Conservation (phyloP, 441 rosid species). For the Populus hybrid region DNA sequence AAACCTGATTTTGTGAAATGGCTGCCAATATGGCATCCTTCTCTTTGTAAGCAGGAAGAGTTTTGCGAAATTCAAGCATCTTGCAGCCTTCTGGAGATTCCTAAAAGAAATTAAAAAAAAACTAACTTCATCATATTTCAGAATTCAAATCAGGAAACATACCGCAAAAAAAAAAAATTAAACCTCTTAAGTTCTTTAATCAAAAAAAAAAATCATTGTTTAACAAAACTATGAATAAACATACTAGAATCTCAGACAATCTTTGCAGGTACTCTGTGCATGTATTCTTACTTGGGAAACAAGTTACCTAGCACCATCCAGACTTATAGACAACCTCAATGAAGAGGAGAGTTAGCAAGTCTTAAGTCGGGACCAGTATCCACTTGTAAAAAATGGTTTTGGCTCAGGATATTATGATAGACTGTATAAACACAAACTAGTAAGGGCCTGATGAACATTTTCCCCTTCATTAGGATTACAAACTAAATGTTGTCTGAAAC, state of each 20-base stretch:
- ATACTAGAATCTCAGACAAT: not conserved
- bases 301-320: not conserved
- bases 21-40: conserved; percentile 59
- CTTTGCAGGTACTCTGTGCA: not conserved
- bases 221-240: not conserved
- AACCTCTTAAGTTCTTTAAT: not conserved
- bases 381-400: not conserved
- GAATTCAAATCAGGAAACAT: not conserved
- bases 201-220: not conserved
- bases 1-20: conserved; percentile 74
- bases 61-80: conserved; percentile 63
- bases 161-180: not conserved
- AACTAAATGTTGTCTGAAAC: not conserved
- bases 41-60: conserved; percentile 79
- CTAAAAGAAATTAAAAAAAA: conserved; percentile 34
- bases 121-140: conserved; percentile 3
- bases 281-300: not conserved
- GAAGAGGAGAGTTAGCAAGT: not conserved
- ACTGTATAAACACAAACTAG: not conserved
- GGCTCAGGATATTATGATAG: not conserved
- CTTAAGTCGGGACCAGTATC: not conserved
- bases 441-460: not conserved
- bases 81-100: conserved; percentile 61
- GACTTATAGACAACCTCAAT: not conserved
- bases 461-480: not conserved